These are phyloP conservation scores for Aureobasidium sp. DNA, from an alignment of 2,329 filamentous ascomycete species.

Conservation along the genomic window DNA sequence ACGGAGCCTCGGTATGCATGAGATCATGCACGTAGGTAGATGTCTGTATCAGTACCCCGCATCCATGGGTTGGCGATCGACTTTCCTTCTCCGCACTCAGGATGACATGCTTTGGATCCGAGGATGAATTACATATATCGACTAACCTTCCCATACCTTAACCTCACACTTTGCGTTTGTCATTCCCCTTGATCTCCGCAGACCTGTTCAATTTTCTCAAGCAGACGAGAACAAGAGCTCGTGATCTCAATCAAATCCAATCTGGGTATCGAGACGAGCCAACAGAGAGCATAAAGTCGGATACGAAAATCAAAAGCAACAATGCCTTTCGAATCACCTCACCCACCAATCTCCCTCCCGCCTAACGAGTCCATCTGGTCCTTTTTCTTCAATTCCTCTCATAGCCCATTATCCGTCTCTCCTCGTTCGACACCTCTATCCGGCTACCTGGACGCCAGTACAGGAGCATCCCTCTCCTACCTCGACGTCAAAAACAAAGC, in stretches of 20 bases:
- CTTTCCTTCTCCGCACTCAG: not conserved
- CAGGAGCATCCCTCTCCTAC: constrained; percentile 50
- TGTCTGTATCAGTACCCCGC: not conserved
- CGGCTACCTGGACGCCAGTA: constrained; percentile 50
- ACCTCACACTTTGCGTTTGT: not conserved
- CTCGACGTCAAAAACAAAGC: constrained; percentile 48
- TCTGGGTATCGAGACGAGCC: not conserved
- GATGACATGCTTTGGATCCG: not conserved
- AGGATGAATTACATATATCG: not conserved
- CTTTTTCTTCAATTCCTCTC: constrained; percentile 50
- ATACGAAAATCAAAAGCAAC: not conserved
- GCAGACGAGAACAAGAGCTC: not conserved
- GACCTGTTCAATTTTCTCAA: not conserved
- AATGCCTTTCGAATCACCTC: constrained; percentile 29
- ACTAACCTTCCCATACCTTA: not conserved
- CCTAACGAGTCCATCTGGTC: constrained; percentile 49
- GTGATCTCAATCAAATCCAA: not conserved
- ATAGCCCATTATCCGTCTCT: constrained; percentile 28
- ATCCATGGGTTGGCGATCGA: not conserved
- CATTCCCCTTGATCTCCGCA: not conserved
- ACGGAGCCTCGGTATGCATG: not conserved
- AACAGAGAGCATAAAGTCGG: not conserved
- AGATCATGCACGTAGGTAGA: not conserved
- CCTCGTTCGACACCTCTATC: constrained; percentile 28
- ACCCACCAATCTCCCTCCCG: constrained; percentile 37